These are phyloP conservation scores for Sugiyamaella mastotermitis DNA, from an alignment of 805 yeast species.

Conservation along the genomic window DNA sequence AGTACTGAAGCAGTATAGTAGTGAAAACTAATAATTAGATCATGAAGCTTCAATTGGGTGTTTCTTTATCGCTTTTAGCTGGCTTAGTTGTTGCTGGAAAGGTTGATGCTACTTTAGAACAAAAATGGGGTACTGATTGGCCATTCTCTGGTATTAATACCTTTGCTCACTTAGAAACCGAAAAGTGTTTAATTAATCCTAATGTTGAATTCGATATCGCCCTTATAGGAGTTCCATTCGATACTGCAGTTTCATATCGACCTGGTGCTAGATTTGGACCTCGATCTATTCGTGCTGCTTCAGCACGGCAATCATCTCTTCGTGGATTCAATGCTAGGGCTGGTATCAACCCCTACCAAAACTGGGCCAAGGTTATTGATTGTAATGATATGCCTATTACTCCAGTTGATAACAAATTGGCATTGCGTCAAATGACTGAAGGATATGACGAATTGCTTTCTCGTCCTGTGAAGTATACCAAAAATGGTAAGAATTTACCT, in stretches of 20 bases:
- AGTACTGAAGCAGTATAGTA: no score
- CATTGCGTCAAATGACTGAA: conserved; percentile 54
- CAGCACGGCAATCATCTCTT: conserved; percentile 52
- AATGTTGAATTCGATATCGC: conserved; percentile 56
- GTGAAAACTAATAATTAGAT: no score
- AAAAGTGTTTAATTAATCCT: conserved; percentile 48
- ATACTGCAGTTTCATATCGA: conserved; percentile 72
- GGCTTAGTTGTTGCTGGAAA: neutral
- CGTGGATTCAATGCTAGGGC: conserved; percentile 70
- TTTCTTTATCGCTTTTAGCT: no score
- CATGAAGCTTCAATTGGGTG: no score
- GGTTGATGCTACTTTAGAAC: conserved; percentile 33
- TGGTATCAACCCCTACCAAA: conserved; percentile 51
- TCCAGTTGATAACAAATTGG: conserved; percentile 61
- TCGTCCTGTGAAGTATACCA: conserved; percentile 25
- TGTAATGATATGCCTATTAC: conserved; percentile 67
- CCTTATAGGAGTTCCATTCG: conserved; percentile 75
- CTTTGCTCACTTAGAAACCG: conserved; percentile 69
- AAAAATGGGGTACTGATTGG: conserved; percentile 71
- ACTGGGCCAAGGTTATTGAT: conserved; percentile 51
- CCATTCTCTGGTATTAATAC: conserved; percentile 39
- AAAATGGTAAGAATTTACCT: conserved; percentile 25
- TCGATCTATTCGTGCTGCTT: conserved; percentile 31
- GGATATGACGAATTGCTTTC: conserved; percentile 50
- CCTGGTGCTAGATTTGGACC: conserved; percentile 85